A percentile compares a stretch with the other conserved stretches of the same genome.
These are phyloP conservation scores for Phytophthora constricta DNA, from an alignment of 352 stramenopile species.

Conservation along the genomic window DNA sequence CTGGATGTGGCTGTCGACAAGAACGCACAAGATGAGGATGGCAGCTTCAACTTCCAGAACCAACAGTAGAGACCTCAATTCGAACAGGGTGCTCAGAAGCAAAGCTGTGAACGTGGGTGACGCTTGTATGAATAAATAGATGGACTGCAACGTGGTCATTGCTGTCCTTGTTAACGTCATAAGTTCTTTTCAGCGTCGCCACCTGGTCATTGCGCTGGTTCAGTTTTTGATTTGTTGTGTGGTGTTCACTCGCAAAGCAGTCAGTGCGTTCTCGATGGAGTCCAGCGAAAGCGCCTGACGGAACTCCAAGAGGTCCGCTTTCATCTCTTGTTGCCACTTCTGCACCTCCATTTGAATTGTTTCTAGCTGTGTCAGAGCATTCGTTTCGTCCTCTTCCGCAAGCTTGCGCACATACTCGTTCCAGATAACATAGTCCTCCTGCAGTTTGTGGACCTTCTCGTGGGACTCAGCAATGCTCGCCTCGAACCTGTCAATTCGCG, in stretches of 20 bases:
- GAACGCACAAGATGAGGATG: conserved; percentile 75
- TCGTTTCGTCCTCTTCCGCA: conserved; percentile 71
- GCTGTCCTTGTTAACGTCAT: conserved; percentile 26
- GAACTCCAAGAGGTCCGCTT: conserved; percentile 69
- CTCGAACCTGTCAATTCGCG: conserved; percentile 67
- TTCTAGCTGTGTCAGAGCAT: conserved; percentile 67
- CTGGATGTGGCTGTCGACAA: conserved; percentile 86
- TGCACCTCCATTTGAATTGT: conserved; percentile 72
- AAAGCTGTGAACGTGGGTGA: conserved; percentile 5
- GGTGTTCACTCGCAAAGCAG: conserved; percentile 45
- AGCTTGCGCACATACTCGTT: conserved; percentile 77
- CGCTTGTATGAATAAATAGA: conserved; percentile 44
- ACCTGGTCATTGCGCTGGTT: conserved; percentile 2
- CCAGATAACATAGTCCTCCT: conserved; percentile 76
- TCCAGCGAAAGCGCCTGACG: conserved; percentile 61
- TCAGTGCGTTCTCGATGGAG: conserved; percentile 56
- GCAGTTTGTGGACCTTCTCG: conserved; percentile 65
- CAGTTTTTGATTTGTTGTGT: conserved; percentile 23
- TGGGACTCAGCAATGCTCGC: conserved; percentile 71
- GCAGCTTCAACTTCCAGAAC: conserved; percentile 49
- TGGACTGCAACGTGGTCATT: conserved; percentile 21
- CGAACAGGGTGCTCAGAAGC: conserved; percentile 5
- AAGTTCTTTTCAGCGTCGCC: conserved; percentile 5
- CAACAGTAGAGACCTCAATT: conserved; percentile 28
- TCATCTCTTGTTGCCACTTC: conserved; percentile 80